Evolutionary conservation across 1,284 basidiomycete genomes (phyloP), one percentile per base, ranked within the genome.

Genomic region (Ganoderma boninense): DNA sequence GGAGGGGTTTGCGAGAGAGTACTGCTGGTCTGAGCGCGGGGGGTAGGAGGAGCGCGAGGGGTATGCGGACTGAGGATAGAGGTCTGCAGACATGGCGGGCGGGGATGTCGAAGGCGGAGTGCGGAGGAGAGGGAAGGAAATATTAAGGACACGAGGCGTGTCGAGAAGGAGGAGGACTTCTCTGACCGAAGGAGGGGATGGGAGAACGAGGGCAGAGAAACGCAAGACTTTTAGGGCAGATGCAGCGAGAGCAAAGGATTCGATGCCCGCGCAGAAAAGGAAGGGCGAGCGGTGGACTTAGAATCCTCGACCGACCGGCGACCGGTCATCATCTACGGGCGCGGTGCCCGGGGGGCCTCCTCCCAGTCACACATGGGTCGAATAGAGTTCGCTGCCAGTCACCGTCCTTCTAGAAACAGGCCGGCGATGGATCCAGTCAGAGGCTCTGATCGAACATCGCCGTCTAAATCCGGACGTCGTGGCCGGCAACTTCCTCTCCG

Each of bases 41-140:
- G 73, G 73, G 69, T 81, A 79, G 72, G 81, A 78, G 69, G 81
- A 80, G 23, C 81, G 74, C 67, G 83, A 84, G 73, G 83, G 76
- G 80, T 89, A 89, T 49, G 72, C 64, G 76, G 87, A 85, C 76
- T 88, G 87, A 76, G 90, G 89, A 81, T 91, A 92, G 84, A 92
- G 88, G 85, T 92, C 92, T 79, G 88, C 88, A 87, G 77, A 73
- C 72, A 77, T 76, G 77, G 71, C 77, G 80, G 80, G 79, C 78
- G 80, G 75, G 79, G 79, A 77, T 78, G 79, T 76, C 78, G 78
- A 75, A 77, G 80, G 76, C 78, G 78, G 74, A 76, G 80, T 75
- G 73, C 26, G 35, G 66, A 20, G 76, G 71, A 74, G 80, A 71
- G 72, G 49, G 74, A 71, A 71, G 70, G 71, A 73, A 75, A 75